These are phyloP conservation scores for Chaetoceros tenuissimus DNA, from an alignment of 108 stramenopile genomes.

Conservation along the genomic window DNA sequence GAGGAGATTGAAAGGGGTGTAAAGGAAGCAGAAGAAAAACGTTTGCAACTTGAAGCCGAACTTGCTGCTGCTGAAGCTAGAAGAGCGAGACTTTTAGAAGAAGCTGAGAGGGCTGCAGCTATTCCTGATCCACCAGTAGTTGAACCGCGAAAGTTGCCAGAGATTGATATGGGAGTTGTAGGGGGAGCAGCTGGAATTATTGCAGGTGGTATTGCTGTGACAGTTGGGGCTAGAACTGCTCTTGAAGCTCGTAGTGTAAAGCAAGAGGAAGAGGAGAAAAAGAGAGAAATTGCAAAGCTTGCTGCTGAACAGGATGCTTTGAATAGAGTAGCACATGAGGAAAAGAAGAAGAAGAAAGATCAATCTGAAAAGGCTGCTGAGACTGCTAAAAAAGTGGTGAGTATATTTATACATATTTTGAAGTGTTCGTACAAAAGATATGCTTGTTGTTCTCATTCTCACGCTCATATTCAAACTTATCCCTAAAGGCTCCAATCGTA, in stretches of 20 bases:
- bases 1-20: background rate
- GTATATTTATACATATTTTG: background rate
- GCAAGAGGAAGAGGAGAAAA: background rate
- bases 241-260: background rate
- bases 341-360: background rate
- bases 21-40: background rate
- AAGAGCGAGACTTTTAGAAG: background rate
- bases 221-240: background rate
- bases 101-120: background rate
- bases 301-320: background rate
- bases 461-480: too few relatives aligned
- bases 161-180: background rate
- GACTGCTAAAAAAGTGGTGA: background rate
- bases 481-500: background rate
- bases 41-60: background rate
- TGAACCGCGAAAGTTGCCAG: too few relatives aligned
- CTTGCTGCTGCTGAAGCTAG: background rate
- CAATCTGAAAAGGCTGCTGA: too few relatives aligned
- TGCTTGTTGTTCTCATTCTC: too few relatives aligned
- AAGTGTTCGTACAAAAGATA: too few relatives aligned
- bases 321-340: background rate
- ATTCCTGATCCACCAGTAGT: background rate
- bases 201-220: background rate
- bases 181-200: background rate
- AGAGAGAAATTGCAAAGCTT: background rate